phyloP scores from a whole-genome alignment of 495 filamentous ascomycete genomes.

The Glutinoglossum americanum region DNA sequence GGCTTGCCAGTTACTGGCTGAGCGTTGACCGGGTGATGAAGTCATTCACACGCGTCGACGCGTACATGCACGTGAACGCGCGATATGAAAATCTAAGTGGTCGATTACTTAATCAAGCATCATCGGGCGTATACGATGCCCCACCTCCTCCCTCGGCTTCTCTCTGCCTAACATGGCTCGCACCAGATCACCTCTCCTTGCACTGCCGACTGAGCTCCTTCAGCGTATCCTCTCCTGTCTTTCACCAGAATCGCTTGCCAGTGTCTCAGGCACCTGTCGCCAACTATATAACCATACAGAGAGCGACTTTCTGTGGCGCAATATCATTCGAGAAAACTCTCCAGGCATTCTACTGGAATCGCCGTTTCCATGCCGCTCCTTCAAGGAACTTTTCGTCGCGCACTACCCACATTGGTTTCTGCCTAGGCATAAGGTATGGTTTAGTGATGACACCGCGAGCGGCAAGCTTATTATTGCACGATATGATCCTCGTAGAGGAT shows the following conservation, averaged over 20 bases:
- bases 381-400: conserved; percentile 44
- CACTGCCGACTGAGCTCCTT: conserved; percentile 41
- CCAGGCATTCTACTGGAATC: conserved; percentile 21
- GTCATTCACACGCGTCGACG: too few relatives aligned
- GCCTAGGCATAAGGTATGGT: conserved; percentile 62
- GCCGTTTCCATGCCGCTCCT: conserved; percentile 36
- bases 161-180: neutral
- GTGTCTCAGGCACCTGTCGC: conserved; percentile 32
- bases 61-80: too few relatives aligned
- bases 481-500: conserved; percentile 47
- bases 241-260: conserved; percentile 30
- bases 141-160: too few relatives aligned
- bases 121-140: too few relatives aligned
- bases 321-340: conserved; percentile 37
- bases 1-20: neutral
- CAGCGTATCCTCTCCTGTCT: conserved; percentile 38
- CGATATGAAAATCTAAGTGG: too few relatives aligned
- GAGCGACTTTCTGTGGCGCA: conserved; percentile 40
- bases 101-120: neutral
- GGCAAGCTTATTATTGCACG: conserved; percentile 52
- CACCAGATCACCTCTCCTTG: neutral
- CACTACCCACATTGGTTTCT: conserved; percentile 77
- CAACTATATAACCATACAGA: conserved; percentile 26
- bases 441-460: conserved; percentile 43
- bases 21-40: neutral